Conservation (phyloP, 1,139 yeast genomes). For the Nakaseomyces nivariensis region DNA sequence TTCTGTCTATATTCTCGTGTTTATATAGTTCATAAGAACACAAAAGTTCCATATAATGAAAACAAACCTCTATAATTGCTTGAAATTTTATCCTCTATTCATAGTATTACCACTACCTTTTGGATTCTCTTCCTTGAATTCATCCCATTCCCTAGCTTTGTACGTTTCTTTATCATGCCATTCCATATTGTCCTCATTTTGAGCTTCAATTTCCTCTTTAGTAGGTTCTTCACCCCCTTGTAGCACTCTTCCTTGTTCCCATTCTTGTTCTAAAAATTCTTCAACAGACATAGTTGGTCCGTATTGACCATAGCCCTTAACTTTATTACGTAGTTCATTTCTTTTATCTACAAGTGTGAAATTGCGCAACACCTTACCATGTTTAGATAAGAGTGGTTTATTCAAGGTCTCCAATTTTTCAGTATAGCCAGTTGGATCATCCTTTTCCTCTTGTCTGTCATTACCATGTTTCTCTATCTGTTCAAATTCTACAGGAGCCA, state of each 20-base stretch:
- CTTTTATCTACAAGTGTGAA: conserved; percentile 64
- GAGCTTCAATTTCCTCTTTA: conserved; percentile 39
- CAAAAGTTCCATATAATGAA: too few relatives aligned
- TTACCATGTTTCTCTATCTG: conserved; percentile 9
- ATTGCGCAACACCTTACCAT: conserved; percentile 75
- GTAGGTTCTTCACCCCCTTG: conserved; percentile 40
- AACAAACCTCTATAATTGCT: too few relatives aligned
- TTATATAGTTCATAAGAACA: too few relatives aligned
- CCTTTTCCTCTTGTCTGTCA: conserved; percentile 8
- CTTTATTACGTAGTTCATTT: conserved; percentile 50
- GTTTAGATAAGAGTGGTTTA: conserved; percentile 42
- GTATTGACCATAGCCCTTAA: conserved; percentile 85
- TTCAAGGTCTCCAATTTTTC: conserved; percentile 41
- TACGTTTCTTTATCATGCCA: conserved; percentile 47
- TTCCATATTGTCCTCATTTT: conserved; percentile 41
- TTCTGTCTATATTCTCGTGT: too few relatives aligned
- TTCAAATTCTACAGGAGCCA: conserved; percentile 5
- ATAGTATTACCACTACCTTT: conserved; percentile 86
- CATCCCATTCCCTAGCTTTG: conserved; percentile 81
- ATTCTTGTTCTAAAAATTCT: conserved; percentile 78
- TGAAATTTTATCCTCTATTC: conserved; percentile 50
- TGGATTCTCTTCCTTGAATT: conserved; percentile 77
- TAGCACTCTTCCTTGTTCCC: conserved; percentile 71
- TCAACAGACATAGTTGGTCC: conserved; percentile 94
- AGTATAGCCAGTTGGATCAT: conserved; percentile 38